Base-by-base conservation (phyloP, 1,284 basidiomycete genomes). In the Boletus semigastroideus region DNA sequence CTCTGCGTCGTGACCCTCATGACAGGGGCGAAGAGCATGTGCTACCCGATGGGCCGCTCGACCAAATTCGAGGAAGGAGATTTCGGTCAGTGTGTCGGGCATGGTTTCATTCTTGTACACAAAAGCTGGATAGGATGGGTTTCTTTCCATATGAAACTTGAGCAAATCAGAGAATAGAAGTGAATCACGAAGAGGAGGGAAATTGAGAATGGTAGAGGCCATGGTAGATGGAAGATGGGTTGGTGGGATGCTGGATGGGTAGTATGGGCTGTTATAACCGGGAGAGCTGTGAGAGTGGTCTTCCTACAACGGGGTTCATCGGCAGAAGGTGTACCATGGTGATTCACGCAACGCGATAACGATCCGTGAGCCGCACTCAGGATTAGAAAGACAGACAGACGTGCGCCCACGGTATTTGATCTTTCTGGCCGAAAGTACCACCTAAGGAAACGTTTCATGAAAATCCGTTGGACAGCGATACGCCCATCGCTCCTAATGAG, bases 1-100 rank as follows among this genome's bases (percentile, higher is more conserved):
- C 20, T 68, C 59, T 3, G 54, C 60, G 10, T 72, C 71, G 1
- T 17, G 1, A 16, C 68, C 66, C n/a, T 44, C 38, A 1, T 58
- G 51, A 0, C 28, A 48, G 10, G 69, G 69, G 0, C 66, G 69
- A 34, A 71, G 49, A 8, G 40, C 53, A 34, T 70, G 67, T 0
- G 67, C 69, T 5, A 57, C 36, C 13, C 72, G 59, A 46, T 74
- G 71, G 31, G 64, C 58, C 1, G 72, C 71, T 12, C 69, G 57
- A 50, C 64, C 66, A 28, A 71, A 69, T 34, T 69, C 70, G 22
- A 66, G 59, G 31, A 57, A 60, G 8, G 67, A 54, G 4, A 69
- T 59, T 31, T 65, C 54, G 11, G 55, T 57, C 13, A 52, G 25
- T 0, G 33, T 37, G 19, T 41, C 33, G 0, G 63, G 46, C 14